phyloP scores from a whole-genome alignment of 2,329 filamentous ascomycete genomes.

The Chaetomiaceae sp. region DNA sequence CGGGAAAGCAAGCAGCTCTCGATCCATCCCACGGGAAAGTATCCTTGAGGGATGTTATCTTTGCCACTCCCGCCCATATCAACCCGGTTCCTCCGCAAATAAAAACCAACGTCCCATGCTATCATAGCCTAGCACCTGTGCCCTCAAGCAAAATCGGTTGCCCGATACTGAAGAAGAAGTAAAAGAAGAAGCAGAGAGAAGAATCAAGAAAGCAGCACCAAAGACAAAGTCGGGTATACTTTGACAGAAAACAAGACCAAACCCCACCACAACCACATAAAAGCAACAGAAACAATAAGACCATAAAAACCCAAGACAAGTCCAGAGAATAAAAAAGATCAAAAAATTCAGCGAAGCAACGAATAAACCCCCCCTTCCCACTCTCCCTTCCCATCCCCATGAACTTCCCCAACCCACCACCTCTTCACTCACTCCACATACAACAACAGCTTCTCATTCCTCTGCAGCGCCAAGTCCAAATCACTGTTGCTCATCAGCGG shows the following conservation, averaged over 20 bases:
- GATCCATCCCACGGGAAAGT: no score
- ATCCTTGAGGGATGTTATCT: no score
- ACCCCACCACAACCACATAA: neutral
- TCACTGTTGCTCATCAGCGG: conserved; percentile 76
- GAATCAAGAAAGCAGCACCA: neutral
- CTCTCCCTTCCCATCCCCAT: neutral
- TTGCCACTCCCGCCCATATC: no score
- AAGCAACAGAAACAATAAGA: neutral
- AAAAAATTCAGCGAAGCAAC: neutral
- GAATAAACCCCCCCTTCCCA: neutral
- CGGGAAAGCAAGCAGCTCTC: no score
- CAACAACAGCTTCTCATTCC: conserved; percentile 83
- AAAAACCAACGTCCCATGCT: no score
- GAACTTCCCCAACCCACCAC: conserved; percentile 15
- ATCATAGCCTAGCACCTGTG: no score
- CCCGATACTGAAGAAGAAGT: neutral
- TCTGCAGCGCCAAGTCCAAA: conserved; percentile 70
- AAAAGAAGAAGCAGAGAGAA: neutral
- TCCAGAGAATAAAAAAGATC: neutral
- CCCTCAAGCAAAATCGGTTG: neutral
- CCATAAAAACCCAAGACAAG: neutral
- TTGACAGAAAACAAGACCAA: conserved; percentile 7
- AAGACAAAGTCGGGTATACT: conserved; percentile 16
- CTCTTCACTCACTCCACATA: conserved; percentile 52
- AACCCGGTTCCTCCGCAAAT: no score